Base-by-base conservation (phyloP, 495 filamentous ascomycete species). In the Podospora sp. region DNA sequence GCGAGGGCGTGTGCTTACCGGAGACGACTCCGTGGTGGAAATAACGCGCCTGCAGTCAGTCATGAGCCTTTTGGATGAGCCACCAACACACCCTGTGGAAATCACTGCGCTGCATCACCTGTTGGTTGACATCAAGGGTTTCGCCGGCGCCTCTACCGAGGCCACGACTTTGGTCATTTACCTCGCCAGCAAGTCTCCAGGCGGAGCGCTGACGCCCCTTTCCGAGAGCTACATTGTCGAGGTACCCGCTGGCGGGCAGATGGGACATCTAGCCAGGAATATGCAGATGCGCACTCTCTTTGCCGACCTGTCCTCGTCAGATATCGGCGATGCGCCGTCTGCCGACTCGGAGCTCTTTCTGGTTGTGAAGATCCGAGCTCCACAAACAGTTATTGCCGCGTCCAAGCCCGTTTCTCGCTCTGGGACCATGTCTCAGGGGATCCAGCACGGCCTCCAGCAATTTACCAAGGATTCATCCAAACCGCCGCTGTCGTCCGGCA, bases 1-100 rank as follows among this genome's bases (percentile, higher is more conserved):
- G 69, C 82, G 88, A n/a, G 95, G 95, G 33, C 86, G 93, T 25
- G 86, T 98, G 36, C 78, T 99, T 57, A 97, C 93, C 0, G 91
- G 91, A 1, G 92, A 97, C 50, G 95, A 99, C 76, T 97, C 94
- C 0, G 92, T 92, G 46, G 89, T 98, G 36, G 93, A 97, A 66
- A 86, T 98, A 68, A 93, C 93, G 22, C 92, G 87, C 71, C 83
- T 97, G 57, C 95, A 99, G 79, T 94, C 94, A 5, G 88, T 91
- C 68, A 99, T 99, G 95, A 96, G 92, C 74, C 85, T 98, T 73
- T 84, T 99, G 16, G 91, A 96, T 62, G 89, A 89, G 69, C 86
- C 88, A 25, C 93, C 93, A 5, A 83, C 83, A 6, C 79, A 81
- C 7, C 78, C 84, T 21, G 81, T 86, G 11, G 95, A 98, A 72